Conservation (phyloP, 768 basidiomycete genomes). For the Naganishia friedmannii region DNA sequence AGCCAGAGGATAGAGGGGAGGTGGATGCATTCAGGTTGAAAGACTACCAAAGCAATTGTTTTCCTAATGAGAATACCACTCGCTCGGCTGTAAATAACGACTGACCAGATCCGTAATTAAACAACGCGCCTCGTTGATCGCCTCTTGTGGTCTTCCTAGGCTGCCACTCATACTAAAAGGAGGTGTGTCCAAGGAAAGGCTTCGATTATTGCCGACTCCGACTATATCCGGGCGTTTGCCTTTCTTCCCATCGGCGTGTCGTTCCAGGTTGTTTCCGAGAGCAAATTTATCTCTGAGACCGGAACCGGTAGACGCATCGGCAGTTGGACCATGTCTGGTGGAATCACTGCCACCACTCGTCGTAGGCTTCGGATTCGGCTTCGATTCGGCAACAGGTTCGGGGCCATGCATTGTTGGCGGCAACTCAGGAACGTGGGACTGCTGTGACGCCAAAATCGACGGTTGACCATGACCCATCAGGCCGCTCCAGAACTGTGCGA, state of each 20-base stretch:
- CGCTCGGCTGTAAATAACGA: not conserved
- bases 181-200: conserved; percentile 4
- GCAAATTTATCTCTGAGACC: not conserved
- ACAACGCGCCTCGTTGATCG: conserved; percentile 28
- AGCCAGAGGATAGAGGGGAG: conserved; percentile 22
- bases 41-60: conserved; percentile 9
- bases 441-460: not conserved
- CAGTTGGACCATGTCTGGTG: not conserved
- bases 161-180: not conserved
- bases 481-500: conserved; percentile 21
- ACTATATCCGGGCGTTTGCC: not conserved
- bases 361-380: not conserved
- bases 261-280: not conserved
- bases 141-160: conserved; percentile 25
- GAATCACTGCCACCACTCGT: not conserved
- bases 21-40: conserved; percentile 24
- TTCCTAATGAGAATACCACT: too few species aligned
- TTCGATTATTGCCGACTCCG: not conserved
- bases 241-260: not conserved
- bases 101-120: conserved; percentile 30
- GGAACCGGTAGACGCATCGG: not conserved
- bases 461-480: conserved; percentile 1
- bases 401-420: not conserved
- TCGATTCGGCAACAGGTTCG: not conserved
- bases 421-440: not conserved